Conservation (phyloP, 1,139 yeast genomes). For the Oligophagozyma castellii region DNA sequence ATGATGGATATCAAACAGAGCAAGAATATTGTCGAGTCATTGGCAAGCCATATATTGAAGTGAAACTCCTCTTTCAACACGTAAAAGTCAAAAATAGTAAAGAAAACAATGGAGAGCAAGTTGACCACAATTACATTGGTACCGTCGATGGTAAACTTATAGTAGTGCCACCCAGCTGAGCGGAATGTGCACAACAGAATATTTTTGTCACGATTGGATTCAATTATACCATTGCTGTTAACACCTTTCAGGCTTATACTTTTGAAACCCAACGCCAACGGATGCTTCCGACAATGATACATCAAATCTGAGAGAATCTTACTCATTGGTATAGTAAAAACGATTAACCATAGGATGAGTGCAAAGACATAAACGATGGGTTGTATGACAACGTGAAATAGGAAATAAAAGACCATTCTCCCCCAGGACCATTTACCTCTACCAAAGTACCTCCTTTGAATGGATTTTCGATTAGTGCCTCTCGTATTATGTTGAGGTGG, state of each 20-base stretch:
- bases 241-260: constrained; percentile 14
- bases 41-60: constrained; percentile 39
- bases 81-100: constrained; percentile 72
- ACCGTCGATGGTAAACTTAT: constrained; percentile 92
- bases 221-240: constrained; percentile 8
- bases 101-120: constrained; percentile 61
- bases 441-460: constrained; percentile 63
- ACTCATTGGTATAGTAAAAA: constrained; percentile 89
- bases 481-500: constrained; percentile 12
- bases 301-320: constrained; percentile 55
- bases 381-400: constrained; percentile 54
- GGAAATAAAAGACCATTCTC: constrained; percentile 61
- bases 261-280: constrained; percentile 44
- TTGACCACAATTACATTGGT: constrained; percentile 88
- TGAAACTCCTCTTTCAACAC: constrained; percentile 41
- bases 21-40: constrained; percentile 45
- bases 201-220: constrained; percentile 20
- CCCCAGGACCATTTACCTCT: constrained; percentile 89
- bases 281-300: constrained; percentile 78
- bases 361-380: constrained; percentile 52
- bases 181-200: constrained; percentile 74
- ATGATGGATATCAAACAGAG: constrained; percentile 73
- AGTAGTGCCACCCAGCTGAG: constrained; percentile 82
- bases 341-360: constrained; percentile 62
- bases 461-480: no score